These are phyloP conservation scores for Ogataea nonfermentans DNA, from an alignment of 805 yeast species.

Conservation along the genomic window DNA sequence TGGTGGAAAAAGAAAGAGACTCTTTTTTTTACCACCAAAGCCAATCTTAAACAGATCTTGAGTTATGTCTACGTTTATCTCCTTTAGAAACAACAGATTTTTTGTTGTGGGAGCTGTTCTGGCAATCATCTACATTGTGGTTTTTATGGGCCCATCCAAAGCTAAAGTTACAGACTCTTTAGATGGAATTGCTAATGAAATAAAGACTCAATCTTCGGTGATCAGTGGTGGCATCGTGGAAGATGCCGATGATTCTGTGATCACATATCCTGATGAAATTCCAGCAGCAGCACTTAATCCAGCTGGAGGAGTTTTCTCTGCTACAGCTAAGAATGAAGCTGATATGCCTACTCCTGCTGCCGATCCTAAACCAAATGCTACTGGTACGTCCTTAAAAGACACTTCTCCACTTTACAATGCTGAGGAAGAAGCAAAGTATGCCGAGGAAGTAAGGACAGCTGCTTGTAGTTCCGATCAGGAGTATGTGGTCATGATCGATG, in stretches of 20 bases:
- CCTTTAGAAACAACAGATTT: constrained; percentile 52
- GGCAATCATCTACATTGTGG: constrained; percentile 48
- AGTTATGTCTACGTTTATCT: constrained; percentile 25
- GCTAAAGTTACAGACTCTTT: constrained; percentile 15
- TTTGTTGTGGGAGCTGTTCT: constrained; percentile 44
- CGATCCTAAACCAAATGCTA: constrained; percentile 6
- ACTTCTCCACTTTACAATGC: constrained; percentile 10
- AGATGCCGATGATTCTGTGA: background rate
- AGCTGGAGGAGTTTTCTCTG: background rate
- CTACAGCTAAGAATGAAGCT: background rate
- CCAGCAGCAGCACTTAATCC: background rate
- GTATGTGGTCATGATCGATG: constrained; percentile 92
- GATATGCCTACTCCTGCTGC: constrained; percentile 5
- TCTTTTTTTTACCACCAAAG: background rate
- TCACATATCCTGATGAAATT: background rate
- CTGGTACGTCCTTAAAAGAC: background rate
- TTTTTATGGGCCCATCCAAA: constrained; percentile 39
- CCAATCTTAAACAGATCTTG: background rate
- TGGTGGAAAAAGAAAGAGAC: constrained; percentile 2
- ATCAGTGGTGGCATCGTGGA: constrained; percentile 16
- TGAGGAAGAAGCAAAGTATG: constrained; percentile 16
- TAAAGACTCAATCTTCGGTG: constrained; percentile 4
- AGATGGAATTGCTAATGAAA: constrained; percentile 6
- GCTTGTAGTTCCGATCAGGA: constrained; percentile 45
- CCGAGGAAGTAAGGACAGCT: constrained; percentile 18